These are phyloP conservation scores for Venturia carpophila DNA, from an alignment of 2,329 filamentous ascomycete species.

Conservation along the genomic window DNA sequence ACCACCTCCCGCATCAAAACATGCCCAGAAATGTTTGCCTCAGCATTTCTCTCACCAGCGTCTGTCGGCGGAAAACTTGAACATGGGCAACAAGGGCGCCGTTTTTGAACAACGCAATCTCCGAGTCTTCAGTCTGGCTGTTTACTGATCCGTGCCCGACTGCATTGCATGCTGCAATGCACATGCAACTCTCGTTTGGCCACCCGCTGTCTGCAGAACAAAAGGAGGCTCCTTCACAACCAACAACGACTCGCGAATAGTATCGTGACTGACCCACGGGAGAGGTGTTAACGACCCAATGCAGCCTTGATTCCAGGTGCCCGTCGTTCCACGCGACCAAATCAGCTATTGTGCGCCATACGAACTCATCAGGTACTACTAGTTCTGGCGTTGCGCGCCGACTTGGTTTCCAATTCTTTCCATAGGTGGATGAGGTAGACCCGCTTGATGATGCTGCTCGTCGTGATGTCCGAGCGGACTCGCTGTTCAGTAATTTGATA, in stretches of 20 bases:
- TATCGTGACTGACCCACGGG: neutral
- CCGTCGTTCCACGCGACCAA: neutral
- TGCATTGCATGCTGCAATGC: slow-evolving; percentile 6
- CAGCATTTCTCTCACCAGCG: neutral
- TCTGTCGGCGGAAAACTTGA: too few species aligned
- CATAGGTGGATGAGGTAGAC: neutral
- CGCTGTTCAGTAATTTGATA: neutral
- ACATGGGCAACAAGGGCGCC: neutral
- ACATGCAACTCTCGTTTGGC: slow-evolving; percentile 10
- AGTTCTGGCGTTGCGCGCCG: neutral
- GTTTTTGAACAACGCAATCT: neutral
- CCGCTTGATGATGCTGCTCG: neutral
- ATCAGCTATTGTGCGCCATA: neutral
- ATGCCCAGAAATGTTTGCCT: neutral
- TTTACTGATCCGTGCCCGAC: neutral
- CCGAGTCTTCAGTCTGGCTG: neutral
- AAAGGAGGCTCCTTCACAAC: neutral
- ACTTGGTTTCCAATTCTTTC: neutral
- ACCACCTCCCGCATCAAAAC: neutral
- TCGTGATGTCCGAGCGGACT: neutral
- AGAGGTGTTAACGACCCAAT: neutral
- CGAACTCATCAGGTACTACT: neutral
- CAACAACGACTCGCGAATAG: neutral
- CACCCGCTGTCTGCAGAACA: slow-evolving; percentile 8
- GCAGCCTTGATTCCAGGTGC: slow-evolving; percentile 15